Evolutionary conservation across 768 basidiomycete species (phyloP).

Genomic region (Tulasnella calospora): DNA sequence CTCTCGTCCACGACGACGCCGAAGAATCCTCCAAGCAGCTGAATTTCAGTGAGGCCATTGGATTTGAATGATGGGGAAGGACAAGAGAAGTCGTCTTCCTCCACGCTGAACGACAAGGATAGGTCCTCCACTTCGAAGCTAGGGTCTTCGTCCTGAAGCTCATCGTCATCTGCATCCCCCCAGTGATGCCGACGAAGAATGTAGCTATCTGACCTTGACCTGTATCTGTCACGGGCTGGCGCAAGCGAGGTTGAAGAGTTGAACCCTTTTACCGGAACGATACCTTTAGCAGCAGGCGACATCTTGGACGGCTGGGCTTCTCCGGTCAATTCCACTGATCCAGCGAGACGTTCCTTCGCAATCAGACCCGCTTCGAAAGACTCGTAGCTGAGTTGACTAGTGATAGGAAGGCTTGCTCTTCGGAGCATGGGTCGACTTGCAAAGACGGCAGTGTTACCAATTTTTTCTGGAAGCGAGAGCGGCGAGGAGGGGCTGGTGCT

Average conservation of each 20-base stretch:
- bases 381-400: neutral
- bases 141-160: neutral
- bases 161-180: neutral
- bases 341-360: neutral
- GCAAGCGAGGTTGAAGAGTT: neutral
- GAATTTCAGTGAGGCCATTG: neutral
- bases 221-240: neutral
- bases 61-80: neutral
- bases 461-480: neutral
- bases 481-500: neutral
- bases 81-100: neutral
- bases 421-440: neutral
- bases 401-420: neutral
- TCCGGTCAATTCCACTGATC: neutral
- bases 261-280: neutral
- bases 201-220: neutral
- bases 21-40: neutral
- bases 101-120: neutral
- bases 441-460: neutral
- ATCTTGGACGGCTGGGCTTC: neutral
- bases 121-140: conserved; percentile 13
- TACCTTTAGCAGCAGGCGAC: neutral
- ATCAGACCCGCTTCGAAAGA: conserved; percentile 5
- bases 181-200: neutral
- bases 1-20: neutral